A percentile compares a stretch with the other conserved stretches of the same genome.
Conservation (phyloP, 305 asterid species). For the Rubia tinctorum region DNA sequence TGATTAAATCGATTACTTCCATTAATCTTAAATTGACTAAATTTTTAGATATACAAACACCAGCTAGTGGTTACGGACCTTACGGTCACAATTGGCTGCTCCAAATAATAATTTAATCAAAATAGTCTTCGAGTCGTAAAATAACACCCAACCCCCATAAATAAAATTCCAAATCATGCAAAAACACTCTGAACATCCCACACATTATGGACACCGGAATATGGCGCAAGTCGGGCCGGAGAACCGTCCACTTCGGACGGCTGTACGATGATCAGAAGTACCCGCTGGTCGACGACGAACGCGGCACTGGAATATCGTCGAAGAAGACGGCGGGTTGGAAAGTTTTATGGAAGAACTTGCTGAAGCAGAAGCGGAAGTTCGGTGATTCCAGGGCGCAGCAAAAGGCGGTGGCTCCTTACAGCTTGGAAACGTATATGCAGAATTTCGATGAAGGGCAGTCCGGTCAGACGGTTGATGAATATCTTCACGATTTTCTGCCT, state of each 20-base stretch:
- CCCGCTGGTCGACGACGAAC: neutral
- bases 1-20: neutral
- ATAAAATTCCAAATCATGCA: neutral
- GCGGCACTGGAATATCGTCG: neutral
- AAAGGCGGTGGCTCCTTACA: slow-evolving; percentile 10
- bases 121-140: neutral
- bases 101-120: neutral
- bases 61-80: neutral
- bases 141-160: neutral
- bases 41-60: neutral
- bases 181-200: neutral
- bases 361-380: slow-evolving; percentile 9
- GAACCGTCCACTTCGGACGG: slow-evolving; percentile 14
- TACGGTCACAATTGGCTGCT: neutral
- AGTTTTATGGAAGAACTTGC: slow-evolving; percentile 12
- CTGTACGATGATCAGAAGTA: neutral
- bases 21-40: neutral
- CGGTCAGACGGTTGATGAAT: slow-evolving; percentile 14
- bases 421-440: slow-evolving; percentile 14
- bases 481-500: slow-evolving; percentile 3
- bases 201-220: slow-evolving; percentile 13
- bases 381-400: neutral
- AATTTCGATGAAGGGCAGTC: slow-evolving; percentile 18
- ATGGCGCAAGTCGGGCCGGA: slow-evolving; percentile 16
- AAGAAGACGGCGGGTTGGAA: slow-evolving; percentile 15